Base-by-base conservation (phyloP, 306 rosid species). In the Trifolium dubium region DNA sequence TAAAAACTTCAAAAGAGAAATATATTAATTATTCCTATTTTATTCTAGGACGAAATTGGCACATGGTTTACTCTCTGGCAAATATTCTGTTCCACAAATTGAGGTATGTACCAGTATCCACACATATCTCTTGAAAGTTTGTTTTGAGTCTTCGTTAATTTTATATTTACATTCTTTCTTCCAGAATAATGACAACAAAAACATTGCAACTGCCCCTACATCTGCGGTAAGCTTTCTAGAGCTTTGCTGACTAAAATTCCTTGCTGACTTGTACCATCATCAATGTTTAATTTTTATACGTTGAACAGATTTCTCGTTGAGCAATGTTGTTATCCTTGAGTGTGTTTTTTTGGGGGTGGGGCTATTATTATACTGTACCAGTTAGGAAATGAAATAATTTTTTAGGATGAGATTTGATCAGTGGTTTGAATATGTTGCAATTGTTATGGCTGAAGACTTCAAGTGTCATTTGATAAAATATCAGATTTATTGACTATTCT, bases 1-100 rank as follows among this genome's bases (percentile, higher is more conserved):
- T 34, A 40, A 75, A 49, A 66, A 14, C 56, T 30, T 65, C 19
- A 39, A 23, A 40, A 59, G 65, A 51, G 62, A 60, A 44, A 35
- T 19, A 31, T 64, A 34, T 7, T 55, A 61, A 71, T 31, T 85
- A 53, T 73, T 28, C 28, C 64, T 29, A 39, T 77, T 49, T 49
- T 28, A 47, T 59, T 13, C 11, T 86, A 91, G 97, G 85, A 87
- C 96, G 12, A 92, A 92, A 78, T 66, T 92, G 82, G 96, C 85
- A 1, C 97, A 92, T 70, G 96, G 97, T 82, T 75, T 89, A 83
- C 87, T 92, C 19, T 89, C 97, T 69, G 96, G 97, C 49, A 89
- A 87, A 87, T 92, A 92, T 82, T 92, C 96, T 65, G 28, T 86
- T 79, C 97, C 90, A 10, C 85, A 85, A 66, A 5, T 64, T 50